Base-by-base conservation (phyloP, 768 basidiomycete genomes). In the Gymnopilus junonius region DNA sequence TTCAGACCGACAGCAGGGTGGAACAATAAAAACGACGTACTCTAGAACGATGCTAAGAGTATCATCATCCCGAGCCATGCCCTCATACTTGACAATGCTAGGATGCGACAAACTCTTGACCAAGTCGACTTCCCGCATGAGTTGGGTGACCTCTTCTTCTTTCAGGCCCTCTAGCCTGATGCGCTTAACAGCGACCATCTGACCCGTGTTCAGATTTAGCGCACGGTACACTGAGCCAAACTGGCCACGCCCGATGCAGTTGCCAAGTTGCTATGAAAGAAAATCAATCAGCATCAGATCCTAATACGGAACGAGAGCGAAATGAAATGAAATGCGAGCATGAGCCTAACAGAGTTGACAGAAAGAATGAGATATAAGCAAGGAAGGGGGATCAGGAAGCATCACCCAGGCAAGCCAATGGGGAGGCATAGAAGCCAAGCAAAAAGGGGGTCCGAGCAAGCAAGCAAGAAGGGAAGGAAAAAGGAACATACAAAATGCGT, bases 101-200 rank as follows among this genome's bases (percentile, higher is more conserved):
- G 96, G 95, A 75, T 99, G 97, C 11, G 89, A 89, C 42, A 99
- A 78, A 48, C 92, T 85, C 80, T 95, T 95, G 69, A 98, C 87
- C 35, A 99, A 80, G 69, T 95, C 92, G 15, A 99, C 97, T 74
- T 99, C 97, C 65, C 86, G 86, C 94, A 97, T 97, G 53, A 99
- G 83, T 72, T 94, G 91, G 51, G 84, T 85, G 20, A 98, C 89
- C 72, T 99, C 96, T 20, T 89, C 90, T 75, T 97, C 95, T 74
- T 91, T 91, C 71, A 97, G 80, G 8, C 95, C 97, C 55, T 93
- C 92, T 37, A 99, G 80, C 55, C 91, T 83, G 69, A 99, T 97
- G 31, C 94, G 89, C 79, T 99, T 99, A 55, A 99, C 94, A n/a
- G 97, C 97, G n/a, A 97, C 95, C 87, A 94, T 97, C 75, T 97